Evolutionary conservation across 768 basidiomycete species (phyloP).

Genomic region (Suillus ampliporus): DNA sequence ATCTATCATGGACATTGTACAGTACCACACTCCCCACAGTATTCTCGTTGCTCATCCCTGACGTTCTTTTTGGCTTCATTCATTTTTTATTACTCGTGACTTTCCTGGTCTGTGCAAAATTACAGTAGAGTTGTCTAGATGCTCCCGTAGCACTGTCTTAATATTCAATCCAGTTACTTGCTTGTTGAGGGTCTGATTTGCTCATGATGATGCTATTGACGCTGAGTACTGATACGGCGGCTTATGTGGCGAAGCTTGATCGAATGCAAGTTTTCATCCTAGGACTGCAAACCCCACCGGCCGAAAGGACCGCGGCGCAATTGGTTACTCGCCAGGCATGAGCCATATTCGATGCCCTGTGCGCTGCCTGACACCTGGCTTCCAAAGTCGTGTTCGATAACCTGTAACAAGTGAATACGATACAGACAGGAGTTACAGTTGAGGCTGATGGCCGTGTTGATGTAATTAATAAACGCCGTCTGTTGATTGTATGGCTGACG

Average conservation of each 20-base stretch:
- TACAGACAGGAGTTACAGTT: too few relatives aligned
- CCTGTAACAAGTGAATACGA: too few relatives aligned
- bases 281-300: too few relatives aligned
- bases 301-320: too few relatives aligned
- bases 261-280: too few relatives aligned
- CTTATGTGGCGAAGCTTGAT: conserved; percentile 90
- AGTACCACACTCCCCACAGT: conserved; percentile 19
- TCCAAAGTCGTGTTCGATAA: too few relatives aligned
- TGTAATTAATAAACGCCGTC: too few relatives aligned
- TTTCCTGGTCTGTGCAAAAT: conserved; percentile 26
- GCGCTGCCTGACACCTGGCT: too few relatives aligned
- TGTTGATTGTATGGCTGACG: too few relatives aligned
- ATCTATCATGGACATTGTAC: conserved; percentile 43
- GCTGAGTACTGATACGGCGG: conserved; percentile 86
- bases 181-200: conserved; percentile 88
- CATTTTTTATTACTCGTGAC: conserved; percentile 22
- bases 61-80: conserved; percentile 16
- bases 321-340: too few relatives aligned
- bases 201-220: conserved; percentile 99
- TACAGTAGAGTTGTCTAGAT: conserved; percentile 33
- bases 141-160: conserved; percentile 25
- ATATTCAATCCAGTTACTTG: conserved; percentile 88
- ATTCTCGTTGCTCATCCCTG: not conserved
- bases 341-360: too few relatives aligned
- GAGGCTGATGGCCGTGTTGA: too few relatives aligned